Base-by-base conservation (phyloP, 2,329 filamentous ascomycete genomes). In the Sphaceloma murrayae region DNA sequence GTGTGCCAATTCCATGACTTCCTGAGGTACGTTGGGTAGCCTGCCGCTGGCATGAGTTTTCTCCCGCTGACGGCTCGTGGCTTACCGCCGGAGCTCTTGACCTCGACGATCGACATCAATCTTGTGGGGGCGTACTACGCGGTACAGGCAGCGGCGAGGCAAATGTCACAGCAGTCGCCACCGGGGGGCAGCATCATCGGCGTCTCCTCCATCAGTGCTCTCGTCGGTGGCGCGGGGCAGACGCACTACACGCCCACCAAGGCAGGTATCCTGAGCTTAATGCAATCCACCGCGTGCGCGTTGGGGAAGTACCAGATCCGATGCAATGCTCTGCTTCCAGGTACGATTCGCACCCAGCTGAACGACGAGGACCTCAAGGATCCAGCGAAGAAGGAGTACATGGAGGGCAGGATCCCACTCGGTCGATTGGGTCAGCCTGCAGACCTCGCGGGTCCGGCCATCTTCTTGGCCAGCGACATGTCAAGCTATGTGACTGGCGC, bases 201-300 rank as follows among this genome's bases (percentile, higher is more conserved):
- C 44, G 70, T 88, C 29, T 80, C 75, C 5, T 82, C 77, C 52
- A 85, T 87, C 56, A 78, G 73, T 13, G 83, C 82, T 0, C 73
- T 87, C 9, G 82, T 87, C 0, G 86, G 86, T 27, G 86, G 85
- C 32, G 83, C 80, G 0, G 68, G 73, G 34, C 86, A 93, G 66
- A 80, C 77, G 18, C 86, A 94, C 59, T 94, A 93, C 64, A 93
- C 86, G 11, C 84, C 86, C 7, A 93, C 86, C 11, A 94, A 94
- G 63, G 85, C 86, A 0, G 86, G 85, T 2, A 73, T 94, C 2
- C 59, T 85, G 27, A 83, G 77, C 34, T 69, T 94, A 33, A 91
- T 93, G 76, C 86, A 94, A 67, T 85, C 80, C 51, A 78, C 77
- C 27, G 86, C 86, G 0, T 82, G 85, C 24, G 84, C 86, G 6